Evolutionary conservation across 2,329 filamentous ascomycete genomes (phyloP), one percentile per base, ranked within the genome.

Genomic region (Diaporthe eres): DNA sequence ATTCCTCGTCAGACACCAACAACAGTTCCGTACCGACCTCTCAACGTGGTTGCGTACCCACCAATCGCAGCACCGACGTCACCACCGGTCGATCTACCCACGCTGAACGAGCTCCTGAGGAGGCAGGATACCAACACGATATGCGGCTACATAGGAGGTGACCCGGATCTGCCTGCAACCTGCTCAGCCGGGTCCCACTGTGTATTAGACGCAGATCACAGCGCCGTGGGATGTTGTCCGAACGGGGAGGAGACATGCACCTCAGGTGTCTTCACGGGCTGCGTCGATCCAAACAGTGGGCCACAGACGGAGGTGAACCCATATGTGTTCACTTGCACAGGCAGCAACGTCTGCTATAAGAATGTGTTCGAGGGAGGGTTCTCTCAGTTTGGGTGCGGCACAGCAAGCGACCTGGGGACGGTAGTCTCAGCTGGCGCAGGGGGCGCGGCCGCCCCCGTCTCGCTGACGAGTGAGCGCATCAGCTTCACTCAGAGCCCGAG

Each of bases 151-250:
- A 85, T 92, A 79, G 87, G 86, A 76, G 90, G 89, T 31, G 81
- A 91, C 77, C 81, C 86, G 1, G 82, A 82, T 34, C 82, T 91
- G 42, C 88, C 90, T 3, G 90, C 90, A 53, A 92, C 90, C 51
- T 92, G 90, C 80, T 87, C 85, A 39, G 85, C 86, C 0, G 90
- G 90, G 47, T 91, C 89, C 51, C 89, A 92, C 81, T 92, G 90
- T 80, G 90, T 89, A 34, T 82, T 89, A 58, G 89, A 91, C 77
- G 81, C 84, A 28, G 82, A 84, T 25, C 84, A 88, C 74, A 85
- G 85, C 39, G 86, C 86, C n/a, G 83, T 91, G 44, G 89, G 89
- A 63, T 91, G 89, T 80, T 92, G 90, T 79, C 89, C 90, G 0
- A 85, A 91, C 78, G 85, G 84, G 19, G 81, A 81, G 19, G 86